phyloP scores from a whole-genome alignment of 805 yeast genomes.

The Ogataea angusta region DNA sequence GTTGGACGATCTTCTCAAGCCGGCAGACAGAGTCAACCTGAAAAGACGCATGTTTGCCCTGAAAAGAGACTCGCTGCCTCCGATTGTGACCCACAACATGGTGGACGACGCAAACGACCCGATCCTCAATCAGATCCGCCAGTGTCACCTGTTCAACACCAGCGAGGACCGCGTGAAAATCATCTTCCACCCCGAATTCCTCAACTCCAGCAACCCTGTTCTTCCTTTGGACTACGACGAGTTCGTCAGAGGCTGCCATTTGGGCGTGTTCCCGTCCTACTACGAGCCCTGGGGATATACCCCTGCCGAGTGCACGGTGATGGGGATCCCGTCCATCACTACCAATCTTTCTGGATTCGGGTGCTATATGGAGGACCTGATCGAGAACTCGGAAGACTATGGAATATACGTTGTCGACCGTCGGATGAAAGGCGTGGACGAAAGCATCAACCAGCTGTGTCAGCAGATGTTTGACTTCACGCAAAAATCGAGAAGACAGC shows the following conservation, averaged over 20 bases:
- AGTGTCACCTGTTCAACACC: constrained; percentile 85
- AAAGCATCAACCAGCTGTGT: constrained; percentile 84
- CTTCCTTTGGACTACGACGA: constrained; percentile 93
- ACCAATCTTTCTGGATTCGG: constrained; percentile 97
- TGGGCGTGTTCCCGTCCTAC: constrained; percentile 97
- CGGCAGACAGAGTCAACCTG: constrained; percentile 82
- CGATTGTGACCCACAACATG: constrained; percentile 97
- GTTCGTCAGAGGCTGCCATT: constrained; percentile 95
- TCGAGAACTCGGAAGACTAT: constrained; percentile 90
- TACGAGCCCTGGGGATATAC: constrained; percentile 99
- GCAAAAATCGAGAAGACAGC: constrained; percentile 87
- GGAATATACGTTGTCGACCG: constrained; percentile 97
- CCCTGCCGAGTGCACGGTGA: constrained; percentile 98
- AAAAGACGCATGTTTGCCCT: constrained; percentile 92
- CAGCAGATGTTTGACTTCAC: constrained; percentile 88
- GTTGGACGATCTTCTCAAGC: constrained; percentile 79
- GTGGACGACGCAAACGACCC: constrained; percentile 89
- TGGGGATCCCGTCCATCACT: constrained; percentile 98
- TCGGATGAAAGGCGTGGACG: constrained; percentile 87
- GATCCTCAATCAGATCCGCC: constrained; percentile 83
- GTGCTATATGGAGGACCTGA: constrained; percentile 96
- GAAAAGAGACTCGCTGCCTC: constrained; percentile 86
- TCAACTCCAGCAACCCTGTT: constrained; percentile 92
- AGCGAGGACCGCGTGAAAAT: constrained; percentile 91
- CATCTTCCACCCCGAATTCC: constrained; percentile 95